A percentile compares a stretch with the other conserved stretches of the same genome.
These are phyloP conservation scores for Adenanthera pavonina DNA, from an alignment of 306 rosid genomes.

Conservation along the genomic window DNA sequence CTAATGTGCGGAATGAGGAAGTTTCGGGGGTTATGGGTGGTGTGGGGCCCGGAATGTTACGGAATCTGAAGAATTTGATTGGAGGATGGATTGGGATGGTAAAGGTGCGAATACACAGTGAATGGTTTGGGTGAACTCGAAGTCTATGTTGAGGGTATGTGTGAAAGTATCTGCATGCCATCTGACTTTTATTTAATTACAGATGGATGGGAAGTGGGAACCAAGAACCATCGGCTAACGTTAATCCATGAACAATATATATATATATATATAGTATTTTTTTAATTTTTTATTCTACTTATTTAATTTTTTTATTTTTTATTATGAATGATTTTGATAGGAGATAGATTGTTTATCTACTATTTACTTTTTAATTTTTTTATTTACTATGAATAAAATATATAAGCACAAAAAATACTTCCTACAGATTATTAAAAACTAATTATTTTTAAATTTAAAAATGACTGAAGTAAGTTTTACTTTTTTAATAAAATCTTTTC, in stretches of 20 bases:
- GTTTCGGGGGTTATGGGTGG: constrained; percentile 30
- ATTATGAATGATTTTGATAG: too few relatives aligned
- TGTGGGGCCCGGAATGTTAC: background rate
- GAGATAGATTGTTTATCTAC: too few relatives aligned
- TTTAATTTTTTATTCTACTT: too few relatives aligned
- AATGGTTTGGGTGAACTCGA: background rate
- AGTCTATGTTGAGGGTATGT: background rate
- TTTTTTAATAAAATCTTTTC: too few relatives aligned
- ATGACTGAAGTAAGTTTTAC: too few relatives aligned
- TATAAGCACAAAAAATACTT: too few relatives aligned
- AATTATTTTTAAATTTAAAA: too few relatives aligned
- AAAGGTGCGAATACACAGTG: constrained; percentile 4
- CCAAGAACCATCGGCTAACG: background rate
- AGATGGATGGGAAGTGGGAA: background rate
- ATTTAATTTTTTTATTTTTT: too few relatives aligned
- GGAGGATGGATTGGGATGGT: constrained; percentile 23
- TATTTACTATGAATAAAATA: too few relatives aligned
- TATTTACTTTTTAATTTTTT: too few relatives aligned
- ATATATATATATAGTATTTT: background rate
- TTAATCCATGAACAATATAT: background rate
- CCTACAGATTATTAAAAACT: too few relatives aligned
- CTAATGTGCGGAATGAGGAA: constrained; percentile 38
- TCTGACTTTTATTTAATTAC: background rate
- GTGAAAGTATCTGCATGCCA: constrained; percentile 32
- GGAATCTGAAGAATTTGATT: constrained; percentile 2